These are phyloP conservation scores for Coccomyxa sp. DNA, from an alignment of 139 green algal species.

Conservation along the genomic window DNA sequence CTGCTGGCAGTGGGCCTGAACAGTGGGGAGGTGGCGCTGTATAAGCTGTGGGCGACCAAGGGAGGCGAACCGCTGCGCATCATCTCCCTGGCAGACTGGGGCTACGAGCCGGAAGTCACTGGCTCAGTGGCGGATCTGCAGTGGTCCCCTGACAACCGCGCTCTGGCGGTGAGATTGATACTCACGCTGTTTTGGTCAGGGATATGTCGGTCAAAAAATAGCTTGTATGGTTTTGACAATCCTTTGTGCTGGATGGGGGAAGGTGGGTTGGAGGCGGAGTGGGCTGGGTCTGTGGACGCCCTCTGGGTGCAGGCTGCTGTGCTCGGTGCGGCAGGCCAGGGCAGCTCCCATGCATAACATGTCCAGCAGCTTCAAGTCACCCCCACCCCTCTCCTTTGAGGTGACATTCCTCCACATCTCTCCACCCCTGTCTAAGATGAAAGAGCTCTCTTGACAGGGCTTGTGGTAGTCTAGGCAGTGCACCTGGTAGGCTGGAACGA, in stretches of 20 bases:
- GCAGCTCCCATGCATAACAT: neutral
- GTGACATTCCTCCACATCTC: neutral
- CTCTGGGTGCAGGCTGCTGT: constrained; percentile 76
- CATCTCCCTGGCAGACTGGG: constrained; percentile 70
- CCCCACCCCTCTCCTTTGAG: constrained; percentile 14
- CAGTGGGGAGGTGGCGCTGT: constrained; percentile 59
- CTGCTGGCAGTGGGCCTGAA: constrained; percentile 60
- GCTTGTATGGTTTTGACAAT: neutral
- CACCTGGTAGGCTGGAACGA: no score
- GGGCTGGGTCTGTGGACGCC: constrained; percentile 71
- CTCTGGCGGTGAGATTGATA: constrained; percentile 29
- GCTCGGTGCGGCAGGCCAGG: constrained; percentile 54
- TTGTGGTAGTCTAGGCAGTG: no score
- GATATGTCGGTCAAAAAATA: no score
- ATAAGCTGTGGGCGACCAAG: constrained; percentile 33
- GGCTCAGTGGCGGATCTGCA: constrained; percentile 49
- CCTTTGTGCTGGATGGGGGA: neutral
- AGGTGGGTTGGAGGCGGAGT: constrained; percentile 57
- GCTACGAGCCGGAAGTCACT: constrained; percentile 44
- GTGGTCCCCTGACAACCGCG: constrained; percentile 68
- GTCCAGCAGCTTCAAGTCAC: neutral
- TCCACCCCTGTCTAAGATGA: no score
- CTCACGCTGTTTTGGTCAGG: neutral
- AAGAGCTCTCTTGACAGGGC: no score
- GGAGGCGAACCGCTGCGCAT: constrained; percentile 33